A percentile compares a stretch with the other conserved stretches of the same genome.
These are phyloP conservation scores for Chlamydomonas schloesseri DNA, from an alignment of 139 green algal genomes.

Conservation along the genomic window DNA sequence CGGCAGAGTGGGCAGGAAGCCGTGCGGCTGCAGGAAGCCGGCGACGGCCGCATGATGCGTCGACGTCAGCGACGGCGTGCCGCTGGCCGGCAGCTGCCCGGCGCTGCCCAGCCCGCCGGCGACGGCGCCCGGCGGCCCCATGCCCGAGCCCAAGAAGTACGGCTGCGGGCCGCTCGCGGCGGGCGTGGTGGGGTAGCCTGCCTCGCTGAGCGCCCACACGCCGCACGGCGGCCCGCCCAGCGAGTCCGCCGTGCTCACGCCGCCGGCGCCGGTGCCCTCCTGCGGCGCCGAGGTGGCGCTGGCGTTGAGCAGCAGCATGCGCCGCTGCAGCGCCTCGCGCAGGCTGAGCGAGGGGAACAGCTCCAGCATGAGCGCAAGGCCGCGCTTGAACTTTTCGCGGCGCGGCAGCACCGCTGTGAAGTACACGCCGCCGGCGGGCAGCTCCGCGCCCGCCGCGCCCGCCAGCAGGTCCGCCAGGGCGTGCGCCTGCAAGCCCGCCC, in stretches of 20 bases:
- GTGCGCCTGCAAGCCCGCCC: background rate
- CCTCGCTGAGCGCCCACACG: no score
- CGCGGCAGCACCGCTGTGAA: conserved; percentile 49
- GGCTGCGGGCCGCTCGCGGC: background rate
- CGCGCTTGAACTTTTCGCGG: conserved; percentile 53
- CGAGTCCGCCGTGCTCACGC: background rate
- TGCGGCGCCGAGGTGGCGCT: background rate
- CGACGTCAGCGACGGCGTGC: no score
- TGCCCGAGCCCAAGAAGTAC: background rate
- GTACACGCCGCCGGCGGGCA: conserved; percentile 27
- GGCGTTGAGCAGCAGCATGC: background rate
- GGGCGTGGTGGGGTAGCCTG: background rate
- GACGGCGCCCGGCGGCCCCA: no score
- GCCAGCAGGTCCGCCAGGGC: conserved; percentile 15
- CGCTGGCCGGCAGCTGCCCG: no score
- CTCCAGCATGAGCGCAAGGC: conserved; percentile 51
- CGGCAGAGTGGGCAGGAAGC: conserved; percentile 13
- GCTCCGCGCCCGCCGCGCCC: background rate
- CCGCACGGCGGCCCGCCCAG: no score
- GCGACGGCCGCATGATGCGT: no score
- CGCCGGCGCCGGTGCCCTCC: background rate
- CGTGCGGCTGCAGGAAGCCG: background rate
- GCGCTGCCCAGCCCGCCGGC: no score
- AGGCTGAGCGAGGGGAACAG: conserved; percentile 47
- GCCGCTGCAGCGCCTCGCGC: conserved; percentile 49